Percentiles rank a stretch among this genome's conserved stretches.
Conservation (phyloP, 805 yeast species). For the Nakazawaea laoshanensis region DNA sequence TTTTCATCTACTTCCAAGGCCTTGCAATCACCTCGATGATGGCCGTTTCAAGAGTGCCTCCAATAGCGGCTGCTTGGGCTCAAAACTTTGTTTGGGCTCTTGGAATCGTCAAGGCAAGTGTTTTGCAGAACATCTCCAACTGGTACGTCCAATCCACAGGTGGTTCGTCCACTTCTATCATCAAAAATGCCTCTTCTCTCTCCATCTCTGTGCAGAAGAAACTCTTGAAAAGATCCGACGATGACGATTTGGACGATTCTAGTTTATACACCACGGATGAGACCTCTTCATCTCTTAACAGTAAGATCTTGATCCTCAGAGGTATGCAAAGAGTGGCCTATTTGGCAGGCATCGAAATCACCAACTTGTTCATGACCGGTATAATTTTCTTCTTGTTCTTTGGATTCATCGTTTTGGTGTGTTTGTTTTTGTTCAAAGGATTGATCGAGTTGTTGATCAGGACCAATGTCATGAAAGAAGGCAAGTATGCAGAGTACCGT, state of each 20-base stretch:
- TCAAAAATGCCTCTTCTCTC: constrained; percentile 52
- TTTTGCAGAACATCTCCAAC: constrained; percentile 76
- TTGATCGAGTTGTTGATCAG: constrained; percentile 54
- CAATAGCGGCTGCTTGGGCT: constrained; percentile 97
- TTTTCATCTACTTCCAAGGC: constrained; percentile 90
- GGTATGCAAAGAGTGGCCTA: constrained; percentile 92
- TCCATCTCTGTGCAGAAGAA: constrained; percentile 83
- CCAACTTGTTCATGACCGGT: constrained; percentile 80
- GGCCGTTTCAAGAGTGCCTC: constrained; percentile 90
- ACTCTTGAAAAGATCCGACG: constrained; percentile 29
- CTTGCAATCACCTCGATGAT: constrained; percentile 90
- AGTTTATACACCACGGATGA: constrained; percentile 65
- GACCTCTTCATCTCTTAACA: constrained; percentile 43
- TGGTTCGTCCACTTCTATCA: constrained; percentile 72
- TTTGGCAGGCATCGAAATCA: constrained; percentile 76
- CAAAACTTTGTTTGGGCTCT: constrained; percentile 95
- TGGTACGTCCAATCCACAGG: constrained; percentile 98
- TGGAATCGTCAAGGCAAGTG: constrained; percentile 72
- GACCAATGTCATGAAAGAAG: constrained; percentile 47
- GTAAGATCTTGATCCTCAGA: constrained; percentile 72
- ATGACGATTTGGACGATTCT: constrained; percentile 41
- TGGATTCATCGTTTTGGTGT: constrained; percentile 50
- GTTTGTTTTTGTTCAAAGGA: constrained; percentile 59
- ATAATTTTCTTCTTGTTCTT: constrained; percentile 76
- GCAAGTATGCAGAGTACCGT: constrained; percentile 70